Evolutionary conservation across 805 yeast genomes (phyloP), one percentile per base, ranked within the genome.

Genomic region (Ogataea kodamae): DNA sequence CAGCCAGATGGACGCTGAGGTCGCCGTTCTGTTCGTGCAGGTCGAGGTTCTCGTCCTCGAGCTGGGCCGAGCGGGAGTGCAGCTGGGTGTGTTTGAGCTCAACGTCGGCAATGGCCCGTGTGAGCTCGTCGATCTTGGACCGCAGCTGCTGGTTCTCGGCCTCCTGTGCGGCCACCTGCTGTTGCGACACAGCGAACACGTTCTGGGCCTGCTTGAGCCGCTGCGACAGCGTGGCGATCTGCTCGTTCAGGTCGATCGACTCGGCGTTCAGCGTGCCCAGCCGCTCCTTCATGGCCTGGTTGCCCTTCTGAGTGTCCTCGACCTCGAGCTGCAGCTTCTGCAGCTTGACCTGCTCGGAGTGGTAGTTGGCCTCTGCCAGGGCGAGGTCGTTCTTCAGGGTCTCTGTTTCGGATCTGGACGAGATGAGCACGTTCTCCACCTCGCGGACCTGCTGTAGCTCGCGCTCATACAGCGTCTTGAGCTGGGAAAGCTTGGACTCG

Each of bases 391-490:
- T 76, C 47, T 81, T 67, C 45, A 88, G 63, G 24, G 75, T 70
- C 37, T 79, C 87, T 5, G 81, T 71, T 51, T 88, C 95, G 34
- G 66, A 68, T 28, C 70, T 75, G 0, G 88, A 74, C 6, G 69
- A 60, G n/a, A 61, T 58, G 45, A 87, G 67, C 23, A 72, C 68
- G 9, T 69, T 58, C 57, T 88, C 90, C 24, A 85, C 82, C 42
- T 78, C 76, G 40, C 76, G 76, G 18, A 83, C 87, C 54, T 81
- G 85, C 42, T 74, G 68, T 5, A 81, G 83, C 55, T 90, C 96
- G 37, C 73, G 73, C 22, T 87, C 89, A 52, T 88, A 88, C 6
- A 83, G 73, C 0, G 74, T 64, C 47, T 85, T 74, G 48, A 89
- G 67, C 37, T 70, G 72, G 16, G 69, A 59, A 43, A 92, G 69